Evolutionary conservation across 2,329 filamentous ascomycete genomes (phyloP).

Genomic region (Neonectria punicea): DNA sequence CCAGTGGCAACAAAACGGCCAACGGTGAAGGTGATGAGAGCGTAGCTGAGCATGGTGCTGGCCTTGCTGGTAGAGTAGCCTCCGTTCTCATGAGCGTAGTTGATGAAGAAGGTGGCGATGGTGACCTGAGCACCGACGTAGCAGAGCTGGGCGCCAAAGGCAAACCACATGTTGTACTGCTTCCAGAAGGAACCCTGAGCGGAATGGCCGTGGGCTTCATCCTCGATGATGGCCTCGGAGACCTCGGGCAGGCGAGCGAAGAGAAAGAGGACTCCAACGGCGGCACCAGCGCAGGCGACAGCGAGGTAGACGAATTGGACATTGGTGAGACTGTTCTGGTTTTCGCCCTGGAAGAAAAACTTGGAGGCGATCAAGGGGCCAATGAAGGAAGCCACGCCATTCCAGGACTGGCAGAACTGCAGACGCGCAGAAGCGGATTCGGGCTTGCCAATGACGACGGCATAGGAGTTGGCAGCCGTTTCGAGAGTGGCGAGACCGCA

Average conservation of each 20-base stretch:
- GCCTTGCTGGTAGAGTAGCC: conserved; percentile 59
- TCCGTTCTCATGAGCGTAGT: conserved; percentile 72
- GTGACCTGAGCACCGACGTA: conserved; percentile 79
- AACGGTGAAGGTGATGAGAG: conserved; percentile 78
- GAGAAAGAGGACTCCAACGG: conserved; percentile 72
- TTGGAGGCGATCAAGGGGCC: conserved; percentile 78
- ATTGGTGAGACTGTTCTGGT: conserved; percentile 67
- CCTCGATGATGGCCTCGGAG: conserved; percentile 57
- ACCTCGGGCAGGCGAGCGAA: conserved; percentile 77
- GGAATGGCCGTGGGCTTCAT: conserved; percentile 60
- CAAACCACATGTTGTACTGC: conserved; percentile 81
- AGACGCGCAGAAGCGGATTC: conserved; percentile 21
- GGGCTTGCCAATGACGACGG: conserved; percentile 62
- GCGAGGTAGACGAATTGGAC: conserved; percentile 83
- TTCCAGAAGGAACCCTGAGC: conserved; percentile 72
- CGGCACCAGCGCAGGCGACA: conserved; percentile 75
- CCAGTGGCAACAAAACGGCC: conserved; percentile 74
- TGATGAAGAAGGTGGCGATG: conserved; percentile 76
- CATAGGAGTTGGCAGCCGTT: conserved; percentile 77
- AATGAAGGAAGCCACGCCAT: conserved; percentile 78
- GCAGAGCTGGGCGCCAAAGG: conserved; percentile 79
- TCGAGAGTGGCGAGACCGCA: conserved; percentile 79
- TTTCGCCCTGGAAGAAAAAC: conserved; percentile 74
- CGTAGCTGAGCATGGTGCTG: conserved; percentile 76
- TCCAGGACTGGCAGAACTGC: conserved; percentile 78